Conservation (phyloP, 345 rosid species). For the Physaria fendleri region DNA sequence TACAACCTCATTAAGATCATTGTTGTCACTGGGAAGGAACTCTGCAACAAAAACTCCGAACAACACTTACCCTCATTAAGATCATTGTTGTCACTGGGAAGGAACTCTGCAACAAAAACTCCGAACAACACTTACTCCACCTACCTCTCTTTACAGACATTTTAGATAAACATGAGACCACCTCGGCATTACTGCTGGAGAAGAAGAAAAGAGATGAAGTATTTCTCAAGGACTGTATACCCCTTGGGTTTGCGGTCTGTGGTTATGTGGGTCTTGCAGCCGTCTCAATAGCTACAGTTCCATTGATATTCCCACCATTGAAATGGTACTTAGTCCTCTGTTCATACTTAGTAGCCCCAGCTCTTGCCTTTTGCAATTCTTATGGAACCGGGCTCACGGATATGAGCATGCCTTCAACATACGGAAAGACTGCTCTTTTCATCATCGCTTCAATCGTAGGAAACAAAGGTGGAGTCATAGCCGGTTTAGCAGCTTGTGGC, state of each 20-base stretch:
- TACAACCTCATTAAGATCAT: constrained; percentile 75
- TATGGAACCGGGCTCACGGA: constrained; percentile 77
- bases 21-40: constrained; percentile 42
- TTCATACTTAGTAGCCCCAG: constrained; percentile 70
- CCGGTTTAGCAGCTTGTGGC: constrained; percentile 71
- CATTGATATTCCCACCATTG: constrained; percentile 59
- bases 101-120: constrained; percentile 49
- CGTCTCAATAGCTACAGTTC: constrained; percentile 56
- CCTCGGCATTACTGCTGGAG: constrained; percentile 37
- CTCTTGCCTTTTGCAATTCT: constrained; percentile 77
- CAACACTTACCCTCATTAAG: constrained; percentile 48
- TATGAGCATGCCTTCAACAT: constrained; percentile 65
- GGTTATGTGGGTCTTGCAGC: constrained; percentile 74
- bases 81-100: constrained; percentile 44
- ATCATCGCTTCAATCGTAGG: constrained; percentile 69
- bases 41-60: constrained; percentile 45
- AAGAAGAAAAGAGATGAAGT: constrained; percentile 52
- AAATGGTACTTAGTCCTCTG: constrained; percentile 68
- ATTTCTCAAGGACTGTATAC: constrained; percentile 61
- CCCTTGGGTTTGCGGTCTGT: constrained; percentile 59
- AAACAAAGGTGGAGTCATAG: constrained; percentile 62
- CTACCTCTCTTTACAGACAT: constrained; percentile 48
- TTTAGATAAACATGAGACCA: constrained; percentile 42
- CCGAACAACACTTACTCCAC: constrained; percentile 32
- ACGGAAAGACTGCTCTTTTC: constrained; percentile 80